Evolutionary conservation across 176 grass and related monocot species (phyloP), one percentile per base, ranked within the genome.

Genomic region (Aegilops bicornis): DNA sequence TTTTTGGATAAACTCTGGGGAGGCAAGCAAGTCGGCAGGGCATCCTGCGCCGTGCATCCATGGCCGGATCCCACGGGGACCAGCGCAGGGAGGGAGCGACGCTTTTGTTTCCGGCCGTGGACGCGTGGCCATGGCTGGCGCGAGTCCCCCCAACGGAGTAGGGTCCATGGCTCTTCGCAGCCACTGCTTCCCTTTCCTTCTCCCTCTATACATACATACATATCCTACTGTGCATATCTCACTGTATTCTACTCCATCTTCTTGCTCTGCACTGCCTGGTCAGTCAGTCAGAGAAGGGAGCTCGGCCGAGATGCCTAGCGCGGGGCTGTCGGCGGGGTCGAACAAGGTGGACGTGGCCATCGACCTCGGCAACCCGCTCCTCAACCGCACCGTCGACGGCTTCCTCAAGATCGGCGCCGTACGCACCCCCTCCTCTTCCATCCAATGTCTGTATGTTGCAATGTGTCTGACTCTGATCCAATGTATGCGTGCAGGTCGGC

Each of bases 401-500:
- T 98, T 98, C 92, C 82, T 95, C 89, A 98, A 92, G 83, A 98
- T 98, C 82, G 92, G 92, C 65, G 90, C 90, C 9, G 92, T 96
- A 79, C n/a, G 76, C 14, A 0, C 23, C 7, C 37, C 25, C 35
- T 2, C 17, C 4, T 7, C 15, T 0, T 40, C 5, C 0, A 62
- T 13, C 33, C 56, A 23, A 23, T 37, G 12, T 13, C 1, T 25
- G 0, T 40, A 8, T 39, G 1, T 30, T 22, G 6, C 25, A 19
- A 85, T 39, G 78, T 42, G 9, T 42, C 39, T 42, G 40, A 43
- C 39, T 42, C 39, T 42, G 40, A 43, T 43, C 40, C 40, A 11
- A 43, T 11, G 40, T 43, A 43, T 3, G 40, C 0, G 42, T 40
- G 75, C 68, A 97, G 95, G 92, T 98, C 25, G 95, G 89, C 7